A percentile compares a stretch with the other conserved stretches of the same genome.
These are phyloP conservation scores for Penicillium paxilli DNA, from an alignment of 495 filamentous ascomycete genomes.

Conservation along the genomic window DNA sequence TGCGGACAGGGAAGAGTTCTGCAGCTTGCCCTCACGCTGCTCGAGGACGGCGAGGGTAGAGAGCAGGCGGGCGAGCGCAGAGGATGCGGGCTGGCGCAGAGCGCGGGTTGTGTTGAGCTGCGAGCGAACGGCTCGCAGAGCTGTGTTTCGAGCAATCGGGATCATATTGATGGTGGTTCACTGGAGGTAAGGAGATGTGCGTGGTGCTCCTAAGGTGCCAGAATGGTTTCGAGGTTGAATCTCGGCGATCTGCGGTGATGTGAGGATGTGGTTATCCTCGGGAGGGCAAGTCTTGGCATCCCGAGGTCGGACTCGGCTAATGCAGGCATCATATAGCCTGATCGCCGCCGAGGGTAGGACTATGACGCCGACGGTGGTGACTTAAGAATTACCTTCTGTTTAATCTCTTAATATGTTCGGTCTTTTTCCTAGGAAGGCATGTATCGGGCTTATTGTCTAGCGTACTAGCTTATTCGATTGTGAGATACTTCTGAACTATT, in stretches of 20 bases:
- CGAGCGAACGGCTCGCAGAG: slow-evolving; percentile 50
- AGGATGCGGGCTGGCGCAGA: slow-evolving; percentile 35
- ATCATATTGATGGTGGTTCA: slow-evolving; percentile 35
- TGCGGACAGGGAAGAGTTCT: slow-evolving; percentile 77
- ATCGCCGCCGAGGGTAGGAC: neutral
- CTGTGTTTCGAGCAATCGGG: slow-evolving; percentile 42
- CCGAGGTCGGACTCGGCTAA: slow-evolving; percentile 50
- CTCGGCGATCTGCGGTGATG: slow-evolving; percentile 33
- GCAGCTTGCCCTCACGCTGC: slow-evolving; percentile 87
- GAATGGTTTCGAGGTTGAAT: slow-evolving; percentile 20
- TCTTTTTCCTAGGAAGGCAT: too few relatives aligned
- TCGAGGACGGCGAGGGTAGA: slow-evolving; percentile 91
- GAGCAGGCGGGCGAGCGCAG: slow-evolving; percentile 66
- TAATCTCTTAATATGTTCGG: too few relatives aligned
- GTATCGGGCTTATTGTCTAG: too few relatives aligned
- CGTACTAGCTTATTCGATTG: too few relatives aligned
- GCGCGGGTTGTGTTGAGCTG: slow-evolving; percentile 33
- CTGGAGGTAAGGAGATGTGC: neutral
- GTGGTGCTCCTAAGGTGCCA: slow-evolving; percentile 9
- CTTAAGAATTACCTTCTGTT: too few relatives aligned
- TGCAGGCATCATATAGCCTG: slow-evolving; percentile 23
- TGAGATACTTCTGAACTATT: too few relatives aligned
- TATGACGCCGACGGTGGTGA: slow-evolving; percentile 6
- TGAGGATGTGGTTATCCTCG: slow-evolving; percentile 33
- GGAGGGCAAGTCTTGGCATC: slow-evolving; percentile 27